Conservation (phyloP, 148 eudicot genomes). For the Dianthus caryophyllus region DNA sequence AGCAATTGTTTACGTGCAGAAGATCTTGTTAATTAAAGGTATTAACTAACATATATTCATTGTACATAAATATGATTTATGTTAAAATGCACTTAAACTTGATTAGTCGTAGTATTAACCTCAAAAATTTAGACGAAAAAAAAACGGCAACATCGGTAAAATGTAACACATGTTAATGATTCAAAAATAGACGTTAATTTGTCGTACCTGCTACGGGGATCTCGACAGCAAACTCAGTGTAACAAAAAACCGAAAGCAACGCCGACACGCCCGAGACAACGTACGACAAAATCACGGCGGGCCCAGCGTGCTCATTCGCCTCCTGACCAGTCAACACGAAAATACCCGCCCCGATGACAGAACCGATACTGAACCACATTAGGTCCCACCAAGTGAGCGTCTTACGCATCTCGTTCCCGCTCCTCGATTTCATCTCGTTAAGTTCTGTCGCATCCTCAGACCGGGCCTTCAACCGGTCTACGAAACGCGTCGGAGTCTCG, state of each 20-base stretch:
- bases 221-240: slow-evolving; percentile 69
- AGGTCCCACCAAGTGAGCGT: slow-evolving; percentile 65
- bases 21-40: no score
- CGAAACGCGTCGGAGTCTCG: slow-evolving; percentile 33
- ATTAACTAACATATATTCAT: no score
- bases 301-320: slow-evolving; percentile 39
- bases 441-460: slow-evolving; percentile 36
- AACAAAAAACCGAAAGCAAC: slow-evolving; percentile 61
- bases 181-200: no score
- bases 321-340: slow-evolving; percentile 73
- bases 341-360: slow-evolving; percentile 70
- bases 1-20: no score
- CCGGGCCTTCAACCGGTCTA: slow-evolving; percentile 38
- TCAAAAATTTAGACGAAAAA: no score
- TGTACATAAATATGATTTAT: no score
- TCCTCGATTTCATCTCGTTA: slow-evolving; percentile 29
- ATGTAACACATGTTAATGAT: no score
- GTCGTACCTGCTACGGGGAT: slow-evolving; percentile 48
- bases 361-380: slow-evolving; percentile 72
- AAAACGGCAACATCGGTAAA: no score
- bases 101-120: no score
- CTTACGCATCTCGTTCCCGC: slow-evolving; percentile 51
- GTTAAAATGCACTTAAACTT: no score
- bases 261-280: slow-evolving; percentile 62
- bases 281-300: slow-evolving; percentile 51